phyloP scores from a whole-genome alignment of 208 protist species.

The Giardia muris region DNA sequence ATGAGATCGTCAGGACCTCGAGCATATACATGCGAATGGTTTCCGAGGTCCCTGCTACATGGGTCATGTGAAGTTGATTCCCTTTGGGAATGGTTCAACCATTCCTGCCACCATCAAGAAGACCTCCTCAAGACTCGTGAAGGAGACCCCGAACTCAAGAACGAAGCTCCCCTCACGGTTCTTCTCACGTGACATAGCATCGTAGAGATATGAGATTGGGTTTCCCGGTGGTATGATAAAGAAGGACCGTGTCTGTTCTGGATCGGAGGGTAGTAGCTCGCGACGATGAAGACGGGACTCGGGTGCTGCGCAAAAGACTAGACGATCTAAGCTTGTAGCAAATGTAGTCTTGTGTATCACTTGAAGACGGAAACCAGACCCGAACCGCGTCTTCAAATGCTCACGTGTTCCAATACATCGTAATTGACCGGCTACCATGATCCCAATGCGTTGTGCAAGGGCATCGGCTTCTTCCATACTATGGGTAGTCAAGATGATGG shows the following conservation, averaged over 20 bases:
- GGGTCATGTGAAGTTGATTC: neutral
- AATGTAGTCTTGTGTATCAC: neutral
- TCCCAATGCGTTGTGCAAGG: conserved; percentile 67
- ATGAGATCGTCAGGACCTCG: neutral
- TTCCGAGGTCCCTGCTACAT: neutral
- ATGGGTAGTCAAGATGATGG: conserved; percentile 58
- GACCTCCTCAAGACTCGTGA: conserved; percentile 23
- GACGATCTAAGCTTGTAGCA: neutral
- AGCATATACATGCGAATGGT: neutral
- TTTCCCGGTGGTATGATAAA: neutral
- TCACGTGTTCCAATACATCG: conserved; percentile 36
- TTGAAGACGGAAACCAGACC: conserved; percentile 41
- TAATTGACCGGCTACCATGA: conserved; percentile 52
- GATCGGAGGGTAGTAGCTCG: neutral
- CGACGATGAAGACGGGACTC: neutral
- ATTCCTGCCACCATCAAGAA: conserved; percentile 8
- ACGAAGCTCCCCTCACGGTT: neutral
- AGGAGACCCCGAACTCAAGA: conserved; percentile 6
- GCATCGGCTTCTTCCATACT: conserved; percentile 88
- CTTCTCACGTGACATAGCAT: neutral
- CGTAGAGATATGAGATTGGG: conserved; percentile 2
- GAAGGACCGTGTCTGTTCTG: neutral
- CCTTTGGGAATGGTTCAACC: neutral
- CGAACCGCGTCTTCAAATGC: conserved; percentile 42
- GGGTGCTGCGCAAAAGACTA: neutral